Conservation (phyloP, 2,329 filamentous ascomycete genomes). For the Aspergillus glaucus region DNA sequence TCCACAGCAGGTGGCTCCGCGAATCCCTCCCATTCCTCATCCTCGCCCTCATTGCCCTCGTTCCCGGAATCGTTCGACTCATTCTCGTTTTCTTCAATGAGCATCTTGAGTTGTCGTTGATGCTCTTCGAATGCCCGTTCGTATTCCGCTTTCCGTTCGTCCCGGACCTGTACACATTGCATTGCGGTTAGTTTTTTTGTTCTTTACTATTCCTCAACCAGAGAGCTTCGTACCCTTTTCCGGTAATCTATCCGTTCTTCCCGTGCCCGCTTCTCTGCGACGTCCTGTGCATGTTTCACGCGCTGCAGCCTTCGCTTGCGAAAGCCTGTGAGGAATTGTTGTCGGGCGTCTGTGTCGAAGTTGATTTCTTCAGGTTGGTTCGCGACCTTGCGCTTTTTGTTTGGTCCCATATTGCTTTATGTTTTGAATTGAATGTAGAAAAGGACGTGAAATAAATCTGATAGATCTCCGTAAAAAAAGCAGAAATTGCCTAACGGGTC, state of each 20-base stretch:
- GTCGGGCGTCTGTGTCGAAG: conserved; percentile 73
- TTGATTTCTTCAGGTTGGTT: conserved; percentile 68
- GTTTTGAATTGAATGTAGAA: not conserved
- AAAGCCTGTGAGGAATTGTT: conserved; percentile 90
- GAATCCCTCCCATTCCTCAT: conserved; percentile 61
- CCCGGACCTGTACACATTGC: conserved; percentile 59
- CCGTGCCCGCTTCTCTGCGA: conserved; percentile 67
- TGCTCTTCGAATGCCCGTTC: conserved; percentile 75
- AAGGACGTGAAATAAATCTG: not conserved
- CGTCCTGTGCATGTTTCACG: conserved; percentile 76
- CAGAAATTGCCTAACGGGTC: conserved; percentile 18
- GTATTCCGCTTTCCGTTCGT: conserved; percentile 74
- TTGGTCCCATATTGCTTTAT: conserved; percentile 44
- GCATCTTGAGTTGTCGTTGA: conserved; percentile 61
- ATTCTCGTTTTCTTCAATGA: conserved; percentile 38
- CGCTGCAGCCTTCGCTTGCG: conserved; percentile 90
- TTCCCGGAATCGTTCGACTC: conserved; percentile 18
- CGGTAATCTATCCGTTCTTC: conserved; percentile 69
- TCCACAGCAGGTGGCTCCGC: conserved; percentile 54
- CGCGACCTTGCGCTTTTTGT: conserved; percentile 61
- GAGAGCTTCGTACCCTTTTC: conserved; percentile 56
- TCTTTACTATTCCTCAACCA: not conserved
- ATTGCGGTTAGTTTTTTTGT: not conserved
- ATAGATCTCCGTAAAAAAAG: conserved; percentile 3
- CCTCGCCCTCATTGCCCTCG: conserved; percentile 34